Conservation (phyloP, 768 basidiomycete species). For the Sporobolomyces pararoseus region DNA sequence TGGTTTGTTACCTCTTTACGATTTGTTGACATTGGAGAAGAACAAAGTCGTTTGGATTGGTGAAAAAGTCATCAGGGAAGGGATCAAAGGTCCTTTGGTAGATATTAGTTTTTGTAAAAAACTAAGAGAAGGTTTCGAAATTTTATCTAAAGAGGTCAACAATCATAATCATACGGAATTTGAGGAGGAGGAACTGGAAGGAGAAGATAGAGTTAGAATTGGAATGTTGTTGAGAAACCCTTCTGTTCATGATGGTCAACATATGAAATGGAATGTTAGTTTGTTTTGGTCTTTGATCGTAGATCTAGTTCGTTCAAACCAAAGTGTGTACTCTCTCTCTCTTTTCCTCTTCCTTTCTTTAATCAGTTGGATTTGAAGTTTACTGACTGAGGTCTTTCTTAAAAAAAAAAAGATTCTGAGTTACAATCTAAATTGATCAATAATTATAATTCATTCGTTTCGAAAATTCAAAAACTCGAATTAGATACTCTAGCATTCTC, state of each 20-base stretch:
- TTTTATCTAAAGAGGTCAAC: slow-evolving; percentile 42
- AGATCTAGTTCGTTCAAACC: slow-evolving; percentile 24
- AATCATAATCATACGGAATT: too few species aligned
- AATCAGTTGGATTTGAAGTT: too few species aligned
- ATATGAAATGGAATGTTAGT: slow-evolving; percentile 34
- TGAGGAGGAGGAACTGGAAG: slow-evolving; percentile 14
- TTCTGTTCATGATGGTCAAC: slow-evolving; percentile 59
- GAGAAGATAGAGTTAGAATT: slow-evolving; percentile 24
- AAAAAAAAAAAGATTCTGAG: slow-evolving; percentile 49
- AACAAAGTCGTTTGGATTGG: slow-evolving; percentile 60
- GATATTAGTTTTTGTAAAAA: slow-evolving; percentile 5
- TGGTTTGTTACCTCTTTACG: slow-evolving; percentile 67
- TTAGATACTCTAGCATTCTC: slow-evolving; percentile 63
- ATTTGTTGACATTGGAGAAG: slow-evolving; percentile 63
- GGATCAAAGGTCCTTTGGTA: slow-evolving; percentile 58
- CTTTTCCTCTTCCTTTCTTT: slow-evolving; percentile 51
- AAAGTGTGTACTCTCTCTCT: slow-evolving; percentile 63
- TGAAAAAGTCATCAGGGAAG: slow-evolving; percentile 72
- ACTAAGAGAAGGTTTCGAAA: slow-evolving; percentile 23
- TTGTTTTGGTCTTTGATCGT: slow-evolving; percentile 36
- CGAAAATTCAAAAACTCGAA: slow-evolving; percentile 60
- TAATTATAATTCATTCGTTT: slow-evolving; percentile 64
- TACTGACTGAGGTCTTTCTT: slow-evolving; percentile 44
- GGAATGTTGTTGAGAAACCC: slow-evolving; percentile 58
- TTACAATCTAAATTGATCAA: slow-evolving; percentile 53